phyloP scores from a whole-genome alignment of 345 rosid genomes.

The Populus tremula region DNA sequence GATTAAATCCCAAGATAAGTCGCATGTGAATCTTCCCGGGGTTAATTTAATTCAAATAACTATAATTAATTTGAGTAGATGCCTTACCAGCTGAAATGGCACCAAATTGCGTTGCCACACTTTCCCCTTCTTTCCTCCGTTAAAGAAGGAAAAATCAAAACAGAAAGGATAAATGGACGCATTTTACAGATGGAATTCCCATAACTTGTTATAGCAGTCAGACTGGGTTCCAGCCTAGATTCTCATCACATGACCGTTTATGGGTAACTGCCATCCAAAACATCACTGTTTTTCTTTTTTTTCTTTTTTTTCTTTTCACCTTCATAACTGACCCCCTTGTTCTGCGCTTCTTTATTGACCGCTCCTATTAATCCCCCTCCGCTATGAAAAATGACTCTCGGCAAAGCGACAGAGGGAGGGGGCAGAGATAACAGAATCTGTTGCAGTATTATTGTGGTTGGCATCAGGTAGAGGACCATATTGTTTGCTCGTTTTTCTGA shows the following conservation, averaged over 20 bases:
- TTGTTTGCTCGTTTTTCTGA: not conserved
- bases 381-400: not conserved
- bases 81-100: not conserved
- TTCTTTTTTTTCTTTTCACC: not conserved
- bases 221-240: too few species aligned
- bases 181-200: too few species aligned
- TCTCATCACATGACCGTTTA: too few species aligned
- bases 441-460: not conserved
- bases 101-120: not conserved
- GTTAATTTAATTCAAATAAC: too few species aligned
- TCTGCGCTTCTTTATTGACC: not conserved
- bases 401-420: not conserved
- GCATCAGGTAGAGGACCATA: not conserved
- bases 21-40: too few species aligned
- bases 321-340: not conserved
- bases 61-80: too few species aligned
- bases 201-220: too few species aligned
- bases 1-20: too few species aligned
- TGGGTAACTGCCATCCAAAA: too few species aligned
- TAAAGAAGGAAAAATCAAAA: not conserved
- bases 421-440: not conserved
- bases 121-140: not conserved
- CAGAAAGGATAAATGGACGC: not conserved
- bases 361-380: not conserved
- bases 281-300: too few species aligned